A percentile compares a stretch with the other conserved stretches of the same genome.
phyloP scores from a whole-genome alignment of 2,329 filamentous ascomycete genomes.

The Colletotrichum orbiculare region DNA sequence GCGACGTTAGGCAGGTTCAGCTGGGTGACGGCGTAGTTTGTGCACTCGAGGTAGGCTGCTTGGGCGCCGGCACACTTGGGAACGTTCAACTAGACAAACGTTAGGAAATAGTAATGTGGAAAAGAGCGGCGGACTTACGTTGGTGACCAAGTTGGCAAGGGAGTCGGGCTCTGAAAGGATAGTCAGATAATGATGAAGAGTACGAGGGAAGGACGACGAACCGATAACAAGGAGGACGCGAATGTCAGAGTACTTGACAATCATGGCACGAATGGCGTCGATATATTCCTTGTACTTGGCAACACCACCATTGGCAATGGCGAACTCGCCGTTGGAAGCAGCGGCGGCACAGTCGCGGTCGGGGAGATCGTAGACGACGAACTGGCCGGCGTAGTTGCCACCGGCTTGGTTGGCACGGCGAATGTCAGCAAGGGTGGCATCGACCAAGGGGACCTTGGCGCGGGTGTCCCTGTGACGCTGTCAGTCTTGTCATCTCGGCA shows the following conservation, averaged over 20 bases:
- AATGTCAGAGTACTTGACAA: constrained; percentile 56
- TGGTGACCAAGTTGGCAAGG: constrained; percentile 69
- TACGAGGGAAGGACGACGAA: constrained; percentile 35
- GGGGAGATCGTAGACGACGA: constrained; percentile 69
- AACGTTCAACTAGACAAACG: constrained; percentile 46
- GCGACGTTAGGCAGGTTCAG: constrained; percentile 67
- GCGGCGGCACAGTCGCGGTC: constrained; percentile 68
- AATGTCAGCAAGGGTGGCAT: constrained; percentile 57
- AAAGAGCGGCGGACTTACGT: constrained; percentile 41
- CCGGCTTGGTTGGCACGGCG: constrained; percentile 50
- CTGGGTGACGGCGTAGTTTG: constrained; percentile 60
- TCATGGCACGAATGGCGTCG: constrained; percentile 55
- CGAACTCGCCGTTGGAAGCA: constrained; percentile 67
- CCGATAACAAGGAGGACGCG: constrained; percentile 58
- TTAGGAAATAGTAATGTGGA: too few species aligned
- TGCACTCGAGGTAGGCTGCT: constrained; percentile 60
- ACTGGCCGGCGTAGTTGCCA: constrained; percentile 56
- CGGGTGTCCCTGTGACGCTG: constrained; percentile 56
- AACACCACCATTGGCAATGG: constrained; percentile 60
- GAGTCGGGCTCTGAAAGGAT: constrained; percentile 62
- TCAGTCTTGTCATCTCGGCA: constrained; percentile 33
- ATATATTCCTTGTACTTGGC: constrained; percentile 68
- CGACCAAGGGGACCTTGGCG: constrained; percentile 59
- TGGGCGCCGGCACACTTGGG: constrained; percentile 61
- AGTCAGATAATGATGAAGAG: constrained; percentile 38